Evolutionary conservation across 2,329 filamentous ascomycete genomes (phyloP).

Genomic region (Stagonosporopsis vannaccii): DNA sequence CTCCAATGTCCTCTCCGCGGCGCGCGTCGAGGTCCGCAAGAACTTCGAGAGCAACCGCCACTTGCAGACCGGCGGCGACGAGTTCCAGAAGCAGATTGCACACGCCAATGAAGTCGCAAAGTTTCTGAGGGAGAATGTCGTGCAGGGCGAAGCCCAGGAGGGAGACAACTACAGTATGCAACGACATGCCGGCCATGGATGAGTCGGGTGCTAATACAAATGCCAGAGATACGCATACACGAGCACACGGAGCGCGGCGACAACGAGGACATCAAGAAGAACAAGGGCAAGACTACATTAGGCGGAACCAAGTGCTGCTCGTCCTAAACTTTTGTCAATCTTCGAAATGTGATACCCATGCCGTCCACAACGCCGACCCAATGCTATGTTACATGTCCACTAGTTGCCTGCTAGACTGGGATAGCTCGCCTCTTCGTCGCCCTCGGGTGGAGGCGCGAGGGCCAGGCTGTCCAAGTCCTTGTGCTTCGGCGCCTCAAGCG

Average conservation of each 20-base stretch:
- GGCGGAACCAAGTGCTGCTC: conserved; percentile 50
- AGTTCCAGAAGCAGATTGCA: conserved; percentile 69
- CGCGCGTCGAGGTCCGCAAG: conserved; percentile 73
- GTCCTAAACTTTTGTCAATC: conserved; percentile 40
- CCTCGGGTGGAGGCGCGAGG: conserved; percentile 80
- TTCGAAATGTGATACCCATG: conserved; percentile 44
- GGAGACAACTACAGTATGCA: conserved; percentile 68
- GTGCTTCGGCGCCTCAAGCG: conserved; percentile 52
- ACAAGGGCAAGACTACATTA: conserved; percentile 52
- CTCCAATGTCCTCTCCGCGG: conserved; percentile 69
- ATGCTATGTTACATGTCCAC: conserved; percentile 38
- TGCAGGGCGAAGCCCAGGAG: conserved; percentile 73
- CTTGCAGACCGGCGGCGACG: conserved; percentile 65
- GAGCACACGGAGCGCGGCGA: conserved; percentile 89
- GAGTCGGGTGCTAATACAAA: conserved; percentile 22
- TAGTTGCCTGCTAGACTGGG: conserved; percentile 84
- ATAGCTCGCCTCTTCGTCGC: conserved; percentile 80
- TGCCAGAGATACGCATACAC: conserved; percentile 82
- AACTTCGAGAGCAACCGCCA: conserved; percentile 74
- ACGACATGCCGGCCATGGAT: not conserved
- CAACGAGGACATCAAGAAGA: conserved; percentile 85
- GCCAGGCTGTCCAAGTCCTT: conserved; percentile 55
- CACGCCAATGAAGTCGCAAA: conserved; percentile 84
- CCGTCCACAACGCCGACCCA: conserved; percentile 35
- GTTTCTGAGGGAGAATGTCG: conserved; percentile 82